Evolutionary conservation across 2,329 filamentous ascomycete species (phyloP).

Genomic region (Pseudogymnoascus sp.): DNA sequence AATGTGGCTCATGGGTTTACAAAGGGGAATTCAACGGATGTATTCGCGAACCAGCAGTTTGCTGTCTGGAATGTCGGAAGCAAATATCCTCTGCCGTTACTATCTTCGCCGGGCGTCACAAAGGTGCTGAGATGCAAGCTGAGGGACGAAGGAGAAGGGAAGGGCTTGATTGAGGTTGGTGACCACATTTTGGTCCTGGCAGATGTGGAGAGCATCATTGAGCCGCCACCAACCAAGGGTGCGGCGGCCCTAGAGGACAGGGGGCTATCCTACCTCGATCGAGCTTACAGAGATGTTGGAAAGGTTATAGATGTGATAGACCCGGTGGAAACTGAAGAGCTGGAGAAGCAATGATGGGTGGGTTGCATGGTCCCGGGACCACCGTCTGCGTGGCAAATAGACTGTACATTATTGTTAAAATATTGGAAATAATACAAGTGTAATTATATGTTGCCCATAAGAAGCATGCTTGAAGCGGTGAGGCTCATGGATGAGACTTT

Average conservation of each 20-base stretch:
- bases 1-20: constrained; percentile 24
- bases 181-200: constrained; percentile 26
- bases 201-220: constrained; percentile 18
- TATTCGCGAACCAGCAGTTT: constrained; percentile 9
- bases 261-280: constrained; percentile 10
- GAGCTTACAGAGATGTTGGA: constrained; percentile 11
- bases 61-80: background rate
- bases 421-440: background rate
- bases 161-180: constrained; percentile 21
- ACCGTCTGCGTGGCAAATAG: background rate
- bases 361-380: background rate
- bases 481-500: background rate
- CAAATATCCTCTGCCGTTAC: constrained; percentile 13
- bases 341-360: background rate
- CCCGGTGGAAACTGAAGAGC: background rate
- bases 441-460: background rate
- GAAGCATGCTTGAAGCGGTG: background rate
- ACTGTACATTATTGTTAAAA: constrained; percentile 4
- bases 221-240: constrained; percentile 8
- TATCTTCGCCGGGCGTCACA: constrained; percentile 15
- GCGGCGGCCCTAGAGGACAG: background rate
- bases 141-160: constrained; percentile 7
- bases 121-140: constrained; percentile 19
- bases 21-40: constrained; percentile 15
- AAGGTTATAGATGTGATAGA: constrained; percentile 9